Conservation (phyloP, 352 stramenopile genomes). For the Phytopythium vexans region DNA sequence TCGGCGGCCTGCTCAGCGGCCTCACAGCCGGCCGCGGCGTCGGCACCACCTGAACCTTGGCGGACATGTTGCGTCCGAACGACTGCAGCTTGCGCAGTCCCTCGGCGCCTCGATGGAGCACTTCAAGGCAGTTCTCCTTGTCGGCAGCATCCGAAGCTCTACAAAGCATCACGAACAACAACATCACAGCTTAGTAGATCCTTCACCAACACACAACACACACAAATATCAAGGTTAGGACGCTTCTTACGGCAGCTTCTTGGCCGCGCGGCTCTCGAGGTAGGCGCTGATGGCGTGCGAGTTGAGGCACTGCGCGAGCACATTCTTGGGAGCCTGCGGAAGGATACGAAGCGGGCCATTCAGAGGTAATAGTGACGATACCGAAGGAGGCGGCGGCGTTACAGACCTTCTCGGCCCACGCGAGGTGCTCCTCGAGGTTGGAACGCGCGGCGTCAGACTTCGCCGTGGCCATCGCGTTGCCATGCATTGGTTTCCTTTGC, state of each 20-base stretch:
- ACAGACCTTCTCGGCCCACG: constrained; percentile 52
- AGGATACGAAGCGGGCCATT: too few species aligned
- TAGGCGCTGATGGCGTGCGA: constrained; percentile 75
- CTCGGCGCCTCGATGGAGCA: constrained; percentile 39
- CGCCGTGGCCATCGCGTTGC: not conserved
- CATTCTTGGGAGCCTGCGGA: constrained; percentile 28
- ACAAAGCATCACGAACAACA: constrained; percentile 1
- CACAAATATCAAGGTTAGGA: constrained; percentile 3
- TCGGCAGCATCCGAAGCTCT: constrained; percentile 5
- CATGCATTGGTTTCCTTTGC: constrained; percentile 3
- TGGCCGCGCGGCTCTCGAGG: constrained; percentile 46
- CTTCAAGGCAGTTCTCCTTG: constrained; percentile 44
- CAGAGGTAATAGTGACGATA: not conserved
- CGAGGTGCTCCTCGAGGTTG: constrained; percentile 63
- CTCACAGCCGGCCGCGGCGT: constrained; percentile 16
- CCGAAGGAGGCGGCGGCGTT: too few species aligned
- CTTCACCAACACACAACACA: constrained; percentile 1
- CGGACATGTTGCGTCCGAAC: constrained; percentile 17
- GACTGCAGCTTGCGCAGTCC: constrained; percentile 35
- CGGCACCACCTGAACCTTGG: constrained; percentile 43
- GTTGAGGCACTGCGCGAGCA: constrained; percentile 73
- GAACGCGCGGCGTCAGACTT: constrained; percentile 17
- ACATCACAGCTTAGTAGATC: not conserved
- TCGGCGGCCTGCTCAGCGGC: not conserved
- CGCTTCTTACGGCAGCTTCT: constrained; percentile 40